Evolutionary conservation across 345 rosid species (phyloP), one percentile per base, ranked within the genome.

Genomic region (Lepidium africanum): DNA sequence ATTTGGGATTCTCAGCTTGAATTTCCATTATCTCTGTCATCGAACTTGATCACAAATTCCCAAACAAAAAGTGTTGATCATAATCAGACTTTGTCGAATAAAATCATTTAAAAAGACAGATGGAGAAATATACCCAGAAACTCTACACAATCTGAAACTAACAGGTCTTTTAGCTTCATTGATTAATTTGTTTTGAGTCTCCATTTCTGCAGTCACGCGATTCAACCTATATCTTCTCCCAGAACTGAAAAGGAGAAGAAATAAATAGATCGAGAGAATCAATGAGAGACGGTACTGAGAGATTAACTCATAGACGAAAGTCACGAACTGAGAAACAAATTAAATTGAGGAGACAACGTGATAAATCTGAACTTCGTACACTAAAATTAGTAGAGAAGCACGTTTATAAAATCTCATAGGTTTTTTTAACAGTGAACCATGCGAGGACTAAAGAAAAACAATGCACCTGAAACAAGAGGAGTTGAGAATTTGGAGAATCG

Each of bases 11-110:
- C 59, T 84, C 89, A 46, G 96, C 77, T 47, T 49, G 67, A 76
- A 93, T 72, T 72, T 88, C 96, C 54, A 90, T 82, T 41, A 92
- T 33, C 81, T 88, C 94, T 14, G 93, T 85, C 46, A 81, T 79
- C 42, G 42, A 80, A 61, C 98, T 90, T 69, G 39, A 47, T 46
- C 73, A 65, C 57, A 17, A 17, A 43, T 32, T n/a, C 23, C 48
- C 43, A 7, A 21, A 62, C 50, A 16, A 47, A 38, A 58, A 16
- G 32, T 50, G 27, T 27, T 0, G 62, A 67, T 21, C 12, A 66
- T 13, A 27, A 73, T 63, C 16, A 71, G 36, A 51, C 9, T 5
- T 14, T 41, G 12, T 36, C 12, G 8, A 33, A 16, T 25, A 17
- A 32, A 3, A 36, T 17, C 39, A 42, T 3, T 1, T 25, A 9